Conservation (phyloP, 768 basidiomycete genomes). For the Clathrus columnatus region DNA sequence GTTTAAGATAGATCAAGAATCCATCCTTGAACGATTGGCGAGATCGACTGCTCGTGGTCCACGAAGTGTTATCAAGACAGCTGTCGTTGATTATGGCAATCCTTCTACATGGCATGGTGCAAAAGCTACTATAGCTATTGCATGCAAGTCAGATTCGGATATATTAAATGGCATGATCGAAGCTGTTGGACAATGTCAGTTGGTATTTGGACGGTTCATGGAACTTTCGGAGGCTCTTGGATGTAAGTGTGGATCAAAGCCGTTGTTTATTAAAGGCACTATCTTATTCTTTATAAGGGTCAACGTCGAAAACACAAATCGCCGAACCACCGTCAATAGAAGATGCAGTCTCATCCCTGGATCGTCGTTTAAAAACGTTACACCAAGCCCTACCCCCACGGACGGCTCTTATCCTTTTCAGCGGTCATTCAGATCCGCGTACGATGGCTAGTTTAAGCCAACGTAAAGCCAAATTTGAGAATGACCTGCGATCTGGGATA, state of each 20-base stretch:
- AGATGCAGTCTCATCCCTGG: slow-evolving; percentile 38
- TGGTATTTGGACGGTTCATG: slow-evolving; percentile 79
- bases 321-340: slow-evolving; percentile 5
- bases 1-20: slow-evolving; percentile 76
- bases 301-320: background rate
- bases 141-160: slow-evolving; percentile 71
- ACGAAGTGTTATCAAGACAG: slow-evolving; percentile 39
- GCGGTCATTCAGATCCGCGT: slow-evolving; percentile 84
- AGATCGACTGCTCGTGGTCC: slow-evolving; percentile 30
- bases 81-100: slow-evolving; percentile 82
- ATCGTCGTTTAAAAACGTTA: slow-evolving; percentile 51
- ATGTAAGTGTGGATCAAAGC: slow-evolving; percentile 50
- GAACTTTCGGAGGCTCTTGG: slow-evolving; percentile 71
- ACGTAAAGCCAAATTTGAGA: slow-evolving; percentile 66
- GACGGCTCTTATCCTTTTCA: slow-evolving; percentile 79
- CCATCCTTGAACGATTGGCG: slow-evolving; percentile 79
- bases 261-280: too few relatives aligned
- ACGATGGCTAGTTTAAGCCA: slow-evolving; percentile 65
- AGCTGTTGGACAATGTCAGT: slow-evolving; percentile 57
- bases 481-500: slow-evolving; percentile 38
- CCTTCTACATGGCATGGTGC: slow-evolving; percentile 76
- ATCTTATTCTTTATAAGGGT: too few relatives aligned
- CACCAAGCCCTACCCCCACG: slow-evolving; percentile 65
- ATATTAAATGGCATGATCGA: slow-evolving; percentile 62
- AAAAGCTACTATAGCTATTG: slow-evolving; percentile 69